These are phyloP conservation scores for Hypomyces perniciosus DNA, from an alignment of 2,329 filamentous ascomycete genomes.

Conservation along the genomic window DNA sequence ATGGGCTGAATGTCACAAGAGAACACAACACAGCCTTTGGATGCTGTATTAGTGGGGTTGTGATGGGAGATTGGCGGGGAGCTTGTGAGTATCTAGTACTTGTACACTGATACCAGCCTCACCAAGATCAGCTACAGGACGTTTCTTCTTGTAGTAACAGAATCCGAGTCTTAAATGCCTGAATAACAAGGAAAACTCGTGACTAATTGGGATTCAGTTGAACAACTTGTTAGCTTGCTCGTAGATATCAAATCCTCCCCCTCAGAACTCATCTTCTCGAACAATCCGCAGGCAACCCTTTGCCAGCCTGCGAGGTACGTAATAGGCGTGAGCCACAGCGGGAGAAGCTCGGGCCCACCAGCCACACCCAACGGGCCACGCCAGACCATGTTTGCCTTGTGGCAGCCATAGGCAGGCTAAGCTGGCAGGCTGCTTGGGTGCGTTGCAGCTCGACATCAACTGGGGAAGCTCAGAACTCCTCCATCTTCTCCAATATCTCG, in stretches of 20 bases:
- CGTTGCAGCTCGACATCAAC: background rate
- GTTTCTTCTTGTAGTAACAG: too few species aligned
- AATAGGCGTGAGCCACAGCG: slow-evolving; percentile 3
- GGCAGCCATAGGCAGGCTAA: background rate
- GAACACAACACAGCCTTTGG: background rate
- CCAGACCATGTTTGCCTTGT: slow-evolving; percentile 22
- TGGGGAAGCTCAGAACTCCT: background rate
- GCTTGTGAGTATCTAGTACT: background rate
- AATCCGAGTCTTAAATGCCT: too few species aligned
- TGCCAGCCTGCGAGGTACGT: slow-evolving; percentile 14
- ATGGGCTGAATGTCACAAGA: too few species aligned
- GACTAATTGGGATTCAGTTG: too few species aligned
- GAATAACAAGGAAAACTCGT: background rate
- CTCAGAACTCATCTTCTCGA: slow-evolving; percentile 6
- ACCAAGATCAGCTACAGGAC: too few species aligned
- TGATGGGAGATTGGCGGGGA: background rate
- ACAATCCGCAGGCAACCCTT: slow-evolving; percentile 18
- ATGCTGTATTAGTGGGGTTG: background rate
- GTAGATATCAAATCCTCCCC: slow-evolving; percentile 5
- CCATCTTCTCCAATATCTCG: background rate
- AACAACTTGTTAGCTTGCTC: too few species aligned
- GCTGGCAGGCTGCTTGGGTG: background rate
- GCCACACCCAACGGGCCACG: slow-evolving; percentile 16
- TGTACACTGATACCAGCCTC: too few species aligned
- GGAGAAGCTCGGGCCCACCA: slow-evolving; percentile 14